phyloP scores from a whole-genome alignment of 441 rosid genomes.

The Dalechampia spathulata region DNA sequence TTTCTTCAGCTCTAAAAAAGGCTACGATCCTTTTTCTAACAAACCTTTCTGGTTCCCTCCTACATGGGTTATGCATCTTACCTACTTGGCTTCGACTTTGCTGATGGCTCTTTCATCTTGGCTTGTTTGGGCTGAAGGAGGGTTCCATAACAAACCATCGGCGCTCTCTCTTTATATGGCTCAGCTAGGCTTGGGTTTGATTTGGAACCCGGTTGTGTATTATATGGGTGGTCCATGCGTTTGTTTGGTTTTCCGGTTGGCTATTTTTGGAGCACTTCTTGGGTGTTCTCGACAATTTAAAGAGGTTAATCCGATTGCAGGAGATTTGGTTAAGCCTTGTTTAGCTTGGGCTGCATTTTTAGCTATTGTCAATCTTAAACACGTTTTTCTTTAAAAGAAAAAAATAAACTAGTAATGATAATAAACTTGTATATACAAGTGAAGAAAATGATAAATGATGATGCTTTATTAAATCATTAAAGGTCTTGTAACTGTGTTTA shows the following conservation, averaged over 20 bases:
- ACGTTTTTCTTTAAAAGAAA: slow-evolving; percentile 22
- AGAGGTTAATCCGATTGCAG: slow-evolving; percentile 54
- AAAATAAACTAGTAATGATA: neutral
- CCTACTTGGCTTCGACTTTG: slow-evolving; percentile 41
- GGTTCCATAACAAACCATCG: slow-evolving; percentile 54
- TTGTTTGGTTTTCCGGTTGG: slow-evolving; percentile 40
- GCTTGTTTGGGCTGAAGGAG: slow-evolving; percentile 88
- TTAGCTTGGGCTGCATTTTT: slow-evolving; percentile 65
- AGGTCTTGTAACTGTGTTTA: no score
- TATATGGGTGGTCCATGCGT: slow-evolving; percentile 31
- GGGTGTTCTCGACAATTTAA: slow-evolving; percentile 49
- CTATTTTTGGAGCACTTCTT: slow-evolving; percentile 34
- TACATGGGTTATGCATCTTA: slow-evolving; percentile 46
- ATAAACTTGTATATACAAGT: no score
- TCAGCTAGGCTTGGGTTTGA: slow-evolving; percentile 40
- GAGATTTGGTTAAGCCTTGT: slow-evolving; percentile 64
- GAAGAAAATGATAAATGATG: no score
- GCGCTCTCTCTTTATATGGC: slow-evolving; percentile 49
- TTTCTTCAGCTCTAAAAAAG: slow-evolving; percentile 37
- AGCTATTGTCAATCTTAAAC: slow-evolving; percentile 51
- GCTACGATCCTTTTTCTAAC: slow-evolving; percentile 4
- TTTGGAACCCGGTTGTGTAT: slow-evolving; percentile 50
- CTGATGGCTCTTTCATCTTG: slow-evolving; percentile 72
- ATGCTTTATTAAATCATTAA: no score
- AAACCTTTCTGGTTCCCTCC: slow-evolving; percentile 57